Evolutionary conservation across 768 basidiomycete genomes (phyloP), one percentile per base, ranked within the genome.

Genomic region (Strobilomyces echinocephalus): DNA sequence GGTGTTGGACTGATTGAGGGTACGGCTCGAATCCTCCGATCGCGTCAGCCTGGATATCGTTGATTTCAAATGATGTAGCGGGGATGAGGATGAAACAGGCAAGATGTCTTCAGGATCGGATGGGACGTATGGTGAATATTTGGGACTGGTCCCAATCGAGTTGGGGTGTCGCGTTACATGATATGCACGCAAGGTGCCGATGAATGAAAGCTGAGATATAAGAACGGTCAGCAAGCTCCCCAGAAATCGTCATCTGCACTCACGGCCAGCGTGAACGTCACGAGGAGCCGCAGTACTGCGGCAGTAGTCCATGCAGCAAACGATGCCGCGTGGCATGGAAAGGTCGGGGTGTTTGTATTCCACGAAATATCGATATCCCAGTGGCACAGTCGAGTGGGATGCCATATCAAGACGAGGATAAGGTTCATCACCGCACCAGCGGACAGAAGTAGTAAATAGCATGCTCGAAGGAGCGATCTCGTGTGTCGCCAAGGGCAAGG

Each of bases 361-460:
- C 88, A 90, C 10, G 83, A 69, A 40, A 83, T 73, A 62, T 89
- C 88, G 40, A 88, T 71, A 56, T 87, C 83, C 70, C 85, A 74
- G 42, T 70, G 67, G 54, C 88, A 89, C n/a, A 81, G 76, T 2
- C 72, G 46, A 10, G 73, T 63, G 20, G 72, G 66, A 58, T 73
- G 76, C 85, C 84, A 86, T 21, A 76, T 47, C 39, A 76, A 73
- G 38, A 83, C 71, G 20, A 88, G 66, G 8, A 71, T 76, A 38
- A 87, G 56, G 61, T 85, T 89, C 58, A 75, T 70, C 42, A 78
- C 60, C 30, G 87, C 75, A 14, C 82, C 79, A 4, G 66, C 73
- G 42, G 85, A 62, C 6, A 88, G 63, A 51, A 79, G 65, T 33
- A 79, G 50, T 21, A 79, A 72, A 34, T 80, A 73, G 15, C 75